Evolutionary conservation across 768 basidiomycete species (phyloP).

Genomic region (Strobilomyces dryophilus): DNA sequence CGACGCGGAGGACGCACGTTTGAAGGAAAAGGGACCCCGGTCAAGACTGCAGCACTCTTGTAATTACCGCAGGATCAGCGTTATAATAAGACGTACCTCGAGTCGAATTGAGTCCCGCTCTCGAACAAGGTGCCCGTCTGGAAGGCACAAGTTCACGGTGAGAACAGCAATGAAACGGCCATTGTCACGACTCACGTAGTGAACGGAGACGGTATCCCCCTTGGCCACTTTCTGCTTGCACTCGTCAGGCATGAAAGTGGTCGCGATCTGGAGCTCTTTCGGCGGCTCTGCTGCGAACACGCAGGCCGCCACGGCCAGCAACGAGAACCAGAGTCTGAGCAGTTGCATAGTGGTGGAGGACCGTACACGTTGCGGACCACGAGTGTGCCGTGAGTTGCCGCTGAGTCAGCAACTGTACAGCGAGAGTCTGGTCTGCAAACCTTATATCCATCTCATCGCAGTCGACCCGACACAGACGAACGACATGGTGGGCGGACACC

Average conservation of each 20-base stretch:
- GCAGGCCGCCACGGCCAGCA: constrained; percentile 44
- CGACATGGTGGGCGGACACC: constrained; percentile 44
- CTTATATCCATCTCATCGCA: constrained; percentile 27
- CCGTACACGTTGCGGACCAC: background rate
- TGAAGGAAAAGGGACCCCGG: constrained; percentile 78
- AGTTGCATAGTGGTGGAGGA: constrained; percentile 44
- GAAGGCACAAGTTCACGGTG: background rate
- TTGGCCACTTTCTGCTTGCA: constrained; percentile 53
- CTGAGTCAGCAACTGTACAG: constrained; percentile 44
- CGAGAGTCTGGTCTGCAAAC: constrained; percentile 22
- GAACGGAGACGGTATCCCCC: constrained; percentile 66
- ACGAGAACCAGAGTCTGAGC: constrained; percentile 42
- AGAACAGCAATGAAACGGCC: background rate
- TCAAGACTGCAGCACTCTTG: constrained; percentile 46
- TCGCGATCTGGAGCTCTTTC: constrained; percentile 56
- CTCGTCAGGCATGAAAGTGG: constrained; percentile 52
- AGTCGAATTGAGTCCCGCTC: constrained; percentile 85
- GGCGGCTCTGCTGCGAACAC: constrained; percentile 48
- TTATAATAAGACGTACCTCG: constrained; percentile 48
- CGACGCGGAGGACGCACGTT: constrained; percentile 45
- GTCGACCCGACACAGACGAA: constrained; percentile 34
- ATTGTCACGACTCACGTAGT: constrained; percentile 58
- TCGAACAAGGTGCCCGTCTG: constrained; percentile 72
- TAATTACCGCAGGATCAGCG: background rate
- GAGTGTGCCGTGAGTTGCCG: background rate